Percentiles rank a stretch among this genome's conserved stretches.
phyloP scores from a whole-genome alignment of 768 basidiomycete species.

The Paxillus involutus region DNA sequence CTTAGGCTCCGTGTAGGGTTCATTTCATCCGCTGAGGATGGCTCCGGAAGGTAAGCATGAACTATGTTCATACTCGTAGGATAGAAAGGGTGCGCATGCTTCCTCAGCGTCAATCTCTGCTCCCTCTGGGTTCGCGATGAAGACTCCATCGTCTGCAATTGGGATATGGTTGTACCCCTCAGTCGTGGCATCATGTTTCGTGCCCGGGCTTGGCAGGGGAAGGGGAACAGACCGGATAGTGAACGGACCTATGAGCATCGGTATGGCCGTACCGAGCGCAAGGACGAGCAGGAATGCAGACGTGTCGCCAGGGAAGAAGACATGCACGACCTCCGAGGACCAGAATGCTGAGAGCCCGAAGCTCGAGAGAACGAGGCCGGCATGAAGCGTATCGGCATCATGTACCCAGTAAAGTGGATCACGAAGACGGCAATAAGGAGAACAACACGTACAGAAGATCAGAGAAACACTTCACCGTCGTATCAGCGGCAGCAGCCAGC shows the following conservation, averaged over 20 bases:
- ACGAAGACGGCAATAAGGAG: background rate
- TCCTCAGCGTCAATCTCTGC: constrained; percentile 6
- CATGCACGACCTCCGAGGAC: constrained; percentile 75
- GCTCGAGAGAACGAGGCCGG: constrained; percentile 83
- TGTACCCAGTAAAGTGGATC: background rate
- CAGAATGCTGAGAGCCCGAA: constrained; percentile 91
- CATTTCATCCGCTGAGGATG: no score
- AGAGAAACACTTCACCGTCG: constrained; percentile 81
- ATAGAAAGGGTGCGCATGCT: no score
- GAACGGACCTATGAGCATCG: constrained; percentile 76
- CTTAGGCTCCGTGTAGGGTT: constrained; percentile 13
- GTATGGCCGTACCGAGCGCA: constrained; percentile 72
- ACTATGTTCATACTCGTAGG: no score
- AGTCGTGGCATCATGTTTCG: background rate
- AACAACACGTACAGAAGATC: constrained; percentile 56
- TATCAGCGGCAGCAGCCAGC: constrained; percentile 65
- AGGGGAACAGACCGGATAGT: constrained; percentile 68
- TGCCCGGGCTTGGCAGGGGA: constrained; percentile 27
- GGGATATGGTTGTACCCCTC: constrained; percentile 22
- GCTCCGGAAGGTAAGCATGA: no score
- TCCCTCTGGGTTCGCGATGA: constrained; percentile 21
- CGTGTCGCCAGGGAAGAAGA: constrained; percentile 74
- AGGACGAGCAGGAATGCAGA: constrained; percentile 47
- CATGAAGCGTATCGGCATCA: constrained; percentile 25
- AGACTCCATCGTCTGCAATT: constrained; percentile 19